These are phyloP conservation scores for Trichophyton verrucosum DNA, from an alignment of 2,329 filamentous ascomycete species.

Conservation along the genomic window DNA sequence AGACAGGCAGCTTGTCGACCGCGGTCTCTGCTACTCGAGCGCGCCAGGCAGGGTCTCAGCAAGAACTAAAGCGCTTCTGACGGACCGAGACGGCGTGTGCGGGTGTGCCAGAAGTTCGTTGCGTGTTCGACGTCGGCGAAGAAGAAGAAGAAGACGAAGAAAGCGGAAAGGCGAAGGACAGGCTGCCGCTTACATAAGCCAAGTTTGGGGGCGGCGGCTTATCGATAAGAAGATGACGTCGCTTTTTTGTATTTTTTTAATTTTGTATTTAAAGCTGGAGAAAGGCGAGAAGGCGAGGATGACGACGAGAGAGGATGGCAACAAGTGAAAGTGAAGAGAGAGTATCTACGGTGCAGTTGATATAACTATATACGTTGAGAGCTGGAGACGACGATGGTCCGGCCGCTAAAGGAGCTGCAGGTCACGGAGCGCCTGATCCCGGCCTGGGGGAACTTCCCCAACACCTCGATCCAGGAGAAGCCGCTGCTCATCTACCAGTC, in stretches of 20 bases:
- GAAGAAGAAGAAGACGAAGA: background rate
- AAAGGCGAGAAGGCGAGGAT: too few species aligned
- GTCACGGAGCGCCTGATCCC: conserved; percentile 51
- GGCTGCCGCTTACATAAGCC: background rate
- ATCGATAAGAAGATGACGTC: conserved; percentile 2
- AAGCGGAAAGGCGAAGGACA: background rate
- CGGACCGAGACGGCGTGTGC: too few species aligned
- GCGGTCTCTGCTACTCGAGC: background rate
- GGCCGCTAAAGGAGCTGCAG: conserved; percentile 31
- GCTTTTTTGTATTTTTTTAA: too few species aligned
- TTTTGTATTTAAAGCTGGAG: too few species aligned
- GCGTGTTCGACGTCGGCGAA: too few species aligned
- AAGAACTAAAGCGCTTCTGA: too few species aligned
- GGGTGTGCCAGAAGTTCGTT: too few species aligned
- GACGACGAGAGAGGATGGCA: too few species aligned
- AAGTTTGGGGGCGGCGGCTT: background rate
- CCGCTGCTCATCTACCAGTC: conserved; percentile 55
- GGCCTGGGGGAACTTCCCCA: conserved; percentile 45
- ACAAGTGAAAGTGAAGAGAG: too few species aligned
- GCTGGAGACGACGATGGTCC: background rate
- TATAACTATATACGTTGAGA: too few species aligned
- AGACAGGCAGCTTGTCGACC: background rate
- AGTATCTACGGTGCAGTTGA: too few species aligned
- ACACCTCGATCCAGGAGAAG: conserved; percentile 51
- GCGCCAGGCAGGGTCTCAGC: background rate